phyloP scores from a whole-genome alignment of 2,329 filamentous ascomycete species.

The Xylaria sp. region DNA sequence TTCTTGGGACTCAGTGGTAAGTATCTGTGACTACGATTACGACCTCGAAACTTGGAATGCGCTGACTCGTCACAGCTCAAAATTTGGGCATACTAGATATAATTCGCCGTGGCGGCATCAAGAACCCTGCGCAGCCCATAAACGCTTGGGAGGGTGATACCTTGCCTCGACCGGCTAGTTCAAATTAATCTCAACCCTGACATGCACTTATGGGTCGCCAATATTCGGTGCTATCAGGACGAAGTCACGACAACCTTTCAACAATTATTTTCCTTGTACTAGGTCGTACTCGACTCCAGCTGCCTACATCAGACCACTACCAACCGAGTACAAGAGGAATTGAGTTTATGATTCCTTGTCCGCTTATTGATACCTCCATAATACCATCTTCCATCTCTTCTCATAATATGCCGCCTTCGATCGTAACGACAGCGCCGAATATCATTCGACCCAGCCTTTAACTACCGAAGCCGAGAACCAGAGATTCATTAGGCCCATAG shows the following conservation, averaged over 20 bases:
- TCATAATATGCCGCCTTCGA: conserved; percentile 23
- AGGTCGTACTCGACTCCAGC: conserved; percentile 35
- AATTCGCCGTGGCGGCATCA: conserved; percentile 12
- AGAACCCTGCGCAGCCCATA: conserved; percentile 10
- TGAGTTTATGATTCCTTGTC: conserved; percentile 27
- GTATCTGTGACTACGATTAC: conserved; percentile 42
- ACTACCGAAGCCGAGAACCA: background rate
- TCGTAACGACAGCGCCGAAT: conserved; percentile 10
- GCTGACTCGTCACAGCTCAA: conserved; percentile 65
- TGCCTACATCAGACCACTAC: conserved; percentile 28
- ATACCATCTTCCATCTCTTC: conserved; percentile 29
- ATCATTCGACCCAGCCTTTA: conserved; percentile 1
- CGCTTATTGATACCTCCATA: conserved; percentile 32
- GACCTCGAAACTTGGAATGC: conserved; percentile 52
- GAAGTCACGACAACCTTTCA: conserved; percentile 51
- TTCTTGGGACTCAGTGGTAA: conserved; percentile 98
- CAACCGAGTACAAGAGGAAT: conserved; percentile 27
- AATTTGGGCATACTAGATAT: conserved; percentile 77
- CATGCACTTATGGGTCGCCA: conserved; percentile 45
- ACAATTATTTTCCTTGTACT: conserved; percentile 37
- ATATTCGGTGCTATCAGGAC: conserved; percentile 48
- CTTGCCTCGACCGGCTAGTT: conserved; percentile 31
- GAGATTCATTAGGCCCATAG: conserved; percentile 2
- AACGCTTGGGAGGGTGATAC: conserved; percentile 7
- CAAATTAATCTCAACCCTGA: conserved; percentile 44